Conservation (phyloP, 805 yeast genomes). For the Ogataea ramenticola region DNA sequence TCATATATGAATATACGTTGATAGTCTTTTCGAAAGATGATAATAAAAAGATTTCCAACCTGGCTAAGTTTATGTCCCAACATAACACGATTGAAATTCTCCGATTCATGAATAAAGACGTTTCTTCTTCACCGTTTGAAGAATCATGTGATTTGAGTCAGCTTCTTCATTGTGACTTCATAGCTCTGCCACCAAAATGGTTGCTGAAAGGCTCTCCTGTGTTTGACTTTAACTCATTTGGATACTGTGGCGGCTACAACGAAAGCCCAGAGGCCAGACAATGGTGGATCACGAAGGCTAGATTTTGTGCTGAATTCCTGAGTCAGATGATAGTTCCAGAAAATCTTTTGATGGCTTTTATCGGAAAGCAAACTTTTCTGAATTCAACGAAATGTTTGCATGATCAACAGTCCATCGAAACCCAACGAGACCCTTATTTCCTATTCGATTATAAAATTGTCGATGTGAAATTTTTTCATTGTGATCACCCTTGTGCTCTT, state of each 20-base stretch:
- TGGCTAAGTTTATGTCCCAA: constrained; percentile 40
- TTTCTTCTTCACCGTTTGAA: constrained; percentile 32
- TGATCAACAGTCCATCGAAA: background rate
- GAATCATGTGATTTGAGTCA: constrained; percentile 39
- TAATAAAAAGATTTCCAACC: constrained; percentile 10
- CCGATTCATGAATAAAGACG: constrained; percentile 36
- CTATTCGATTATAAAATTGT: constrained; percentile 32
- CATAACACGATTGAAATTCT: constrained; percentile 38
- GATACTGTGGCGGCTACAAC: constrained; percentile 20
- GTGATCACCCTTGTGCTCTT: background rate
- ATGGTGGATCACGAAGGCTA: constrained; percentile 39
- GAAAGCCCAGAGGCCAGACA: constrained; percentile 25
- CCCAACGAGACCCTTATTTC: constrained; percentile 32
- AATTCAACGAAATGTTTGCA: background rate
- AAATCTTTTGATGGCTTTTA: constrained; percentile 28
- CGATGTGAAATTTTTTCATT: background rate
- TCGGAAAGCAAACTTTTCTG: constrained; percentile 19
- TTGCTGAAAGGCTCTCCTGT: constrained; percentile 34
- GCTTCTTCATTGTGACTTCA: constrained; percentile 30
- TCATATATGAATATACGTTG: constrained; percentile 26
- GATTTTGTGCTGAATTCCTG: constrained; percentile 27
- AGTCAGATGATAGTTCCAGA: constrained; percentile 15
- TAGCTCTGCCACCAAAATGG: constrained; percentile 25
- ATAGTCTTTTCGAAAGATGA: constrained; percentile 8
- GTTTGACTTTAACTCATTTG: constrained; percentile 16